Evolutionary conservation across 106 monocot genomes (phyloP).

Genomic region (Dendrobium nobile): DNA sequence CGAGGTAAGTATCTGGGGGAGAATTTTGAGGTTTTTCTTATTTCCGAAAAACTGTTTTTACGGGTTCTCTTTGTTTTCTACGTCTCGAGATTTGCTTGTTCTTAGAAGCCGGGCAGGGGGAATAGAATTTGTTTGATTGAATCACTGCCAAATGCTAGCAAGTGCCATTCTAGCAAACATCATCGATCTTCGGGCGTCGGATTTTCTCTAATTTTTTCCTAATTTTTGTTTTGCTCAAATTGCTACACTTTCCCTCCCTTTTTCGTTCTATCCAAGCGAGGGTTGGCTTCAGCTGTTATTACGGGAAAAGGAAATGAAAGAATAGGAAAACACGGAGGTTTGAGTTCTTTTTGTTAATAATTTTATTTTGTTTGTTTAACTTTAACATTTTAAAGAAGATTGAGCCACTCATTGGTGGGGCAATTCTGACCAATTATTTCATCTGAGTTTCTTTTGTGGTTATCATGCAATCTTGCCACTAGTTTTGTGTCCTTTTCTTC

Average conservation of each 20-base stretch:
- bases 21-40: neutral
- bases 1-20: slow-evolving; percentile 34
- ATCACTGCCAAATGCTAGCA: neutral
- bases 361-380: neutral
- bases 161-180: neutral
- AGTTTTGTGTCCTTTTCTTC: neutral
- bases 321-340: too few relatives aligned
- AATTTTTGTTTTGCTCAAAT: neutral
- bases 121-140: neutral
- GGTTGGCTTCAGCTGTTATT: too few relatives aligned
- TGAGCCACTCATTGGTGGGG: neutral
- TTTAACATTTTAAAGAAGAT: neutral
- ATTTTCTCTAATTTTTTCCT: neutral
- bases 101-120: neutral
- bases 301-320: too few relatives aligned
- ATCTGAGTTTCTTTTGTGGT: neutral
- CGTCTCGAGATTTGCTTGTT: neutral
- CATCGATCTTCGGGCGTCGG: neutral
- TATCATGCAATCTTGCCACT: neutral
- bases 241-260: neutral
- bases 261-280: too few relatives aligned
- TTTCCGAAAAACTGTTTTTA: neutral
- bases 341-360: neutral
- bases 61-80: neutral
- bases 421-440: slow-evolving; percentile 2